Conservation (phyloP, 345 rosid species). For the Turnera subulata region DNA sequence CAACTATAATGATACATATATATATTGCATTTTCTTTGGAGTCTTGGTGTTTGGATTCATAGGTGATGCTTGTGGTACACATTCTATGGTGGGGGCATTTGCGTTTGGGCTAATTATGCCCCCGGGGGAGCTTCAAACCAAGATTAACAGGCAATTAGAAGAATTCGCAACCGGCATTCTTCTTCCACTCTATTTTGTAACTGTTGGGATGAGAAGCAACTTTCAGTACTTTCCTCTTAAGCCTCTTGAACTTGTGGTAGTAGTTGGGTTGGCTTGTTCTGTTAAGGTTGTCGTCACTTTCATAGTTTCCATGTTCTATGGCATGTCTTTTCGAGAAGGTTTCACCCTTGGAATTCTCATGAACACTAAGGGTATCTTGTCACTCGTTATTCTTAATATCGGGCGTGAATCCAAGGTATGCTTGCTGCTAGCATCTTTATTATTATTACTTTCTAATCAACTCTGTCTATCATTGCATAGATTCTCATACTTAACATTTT, state of each 20-base stretch:
- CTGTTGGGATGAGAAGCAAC: constrained; percentile 1
- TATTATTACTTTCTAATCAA: too few species aligned
- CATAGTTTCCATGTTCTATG: constrained; percentile 16
- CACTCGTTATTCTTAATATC: constrained; percentile 16
- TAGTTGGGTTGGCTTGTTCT: constrained; percentile 18
- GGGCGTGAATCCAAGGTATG: constrained; percentile 12
- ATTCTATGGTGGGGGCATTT: constrained; percentile 17
- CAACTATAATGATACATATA: constrained; percentile 2
- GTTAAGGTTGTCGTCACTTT: constrained; percentile 32
- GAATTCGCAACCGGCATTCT: constrained; percentile 1
- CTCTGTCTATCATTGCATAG: background rate
- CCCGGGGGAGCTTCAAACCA: constrained; percentile 7
- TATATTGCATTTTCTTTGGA: constrained; percentile 7
- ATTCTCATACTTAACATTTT: background rate
- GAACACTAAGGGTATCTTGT: constrained; percentile 51
- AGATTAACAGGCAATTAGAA: constrained; percentile 1
- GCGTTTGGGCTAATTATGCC: constrained; percentile 18
- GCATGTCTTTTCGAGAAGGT: constrained; percentile 29
- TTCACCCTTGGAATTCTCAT: constrained; percentile 43
- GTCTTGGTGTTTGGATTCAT: constrained; percentile 11
- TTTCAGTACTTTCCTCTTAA: background rate
- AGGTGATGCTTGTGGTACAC: constrained; percentile 16
- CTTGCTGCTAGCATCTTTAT: too few species aligned
- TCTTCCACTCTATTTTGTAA: constrained; percentile 10
- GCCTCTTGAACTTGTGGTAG: background rate